Evolutionary conservation across 306 rosid genomes (phyloP).

Genomic region (Castanopsis chinensis): DNA sequence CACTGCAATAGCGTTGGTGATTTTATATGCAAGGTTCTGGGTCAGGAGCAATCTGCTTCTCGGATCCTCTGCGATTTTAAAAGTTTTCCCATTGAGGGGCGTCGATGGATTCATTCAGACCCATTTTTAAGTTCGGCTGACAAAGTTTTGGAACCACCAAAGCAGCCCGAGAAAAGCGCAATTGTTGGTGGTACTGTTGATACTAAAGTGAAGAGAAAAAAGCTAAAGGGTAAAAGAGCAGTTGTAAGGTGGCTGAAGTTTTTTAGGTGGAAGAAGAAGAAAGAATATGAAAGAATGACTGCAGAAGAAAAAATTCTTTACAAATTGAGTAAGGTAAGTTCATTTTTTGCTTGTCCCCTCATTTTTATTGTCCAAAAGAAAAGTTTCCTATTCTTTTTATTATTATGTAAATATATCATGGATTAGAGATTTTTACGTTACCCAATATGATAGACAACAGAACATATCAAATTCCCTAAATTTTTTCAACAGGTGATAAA

Average conservation of each 20-base stretch:
- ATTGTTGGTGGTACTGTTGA: constrained; percentile 18
- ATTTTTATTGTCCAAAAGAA: neutral
- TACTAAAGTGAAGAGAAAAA: constrained; percentile 51
- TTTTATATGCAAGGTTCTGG: constrained; percentile 19
- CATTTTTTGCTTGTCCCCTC: neutral
- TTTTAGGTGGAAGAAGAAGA: constrained; percentile 82
- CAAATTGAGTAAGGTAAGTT: constrained; percentile 65
- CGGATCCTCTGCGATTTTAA: neutral
- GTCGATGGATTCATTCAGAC: no score
- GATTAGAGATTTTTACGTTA: no score
- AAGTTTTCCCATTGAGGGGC: no score
- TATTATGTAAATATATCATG: neutral
- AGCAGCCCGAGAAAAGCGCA: constrained; percentile 28
- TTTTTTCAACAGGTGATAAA: no score
- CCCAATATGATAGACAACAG: no score
- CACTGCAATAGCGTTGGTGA: constrained; percentile 45
- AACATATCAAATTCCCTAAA: no score
- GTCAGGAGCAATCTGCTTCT: constrained; percentile 30
- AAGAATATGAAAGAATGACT: constrained; percentile 79
- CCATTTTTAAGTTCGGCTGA: no score
- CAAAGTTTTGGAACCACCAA: no score
- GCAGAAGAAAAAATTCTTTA: constrained; percentile 63
- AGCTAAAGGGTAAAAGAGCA: constrained; percentile 82
- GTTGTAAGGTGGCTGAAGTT: constrained; percentile 90
- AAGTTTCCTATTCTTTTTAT: neutral